Evolutionary conservation across 1,139 yeast genomes (phyloP), one percentile per base, ranked within the genome.

Genomic region (Suzukiozyma palmioleophila): DNA sequence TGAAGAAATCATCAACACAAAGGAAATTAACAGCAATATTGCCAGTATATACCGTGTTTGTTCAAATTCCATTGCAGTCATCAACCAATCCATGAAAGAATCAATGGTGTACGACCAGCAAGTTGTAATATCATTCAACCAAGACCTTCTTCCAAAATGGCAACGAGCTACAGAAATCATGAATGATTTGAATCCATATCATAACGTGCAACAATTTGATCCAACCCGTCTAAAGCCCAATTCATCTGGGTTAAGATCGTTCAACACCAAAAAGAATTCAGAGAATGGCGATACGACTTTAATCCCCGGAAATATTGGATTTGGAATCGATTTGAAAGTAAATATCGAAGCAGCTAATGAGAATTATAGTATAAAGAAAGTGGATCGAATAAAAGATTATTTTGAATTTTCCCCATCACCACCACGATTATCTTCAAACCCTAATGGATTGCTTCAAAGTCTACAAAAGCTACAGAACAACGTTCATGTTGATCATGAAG

Each of bases 271-370:
- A 15, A 14, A 15, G n/a, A 25, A 9, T 12, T 26, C 8, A 6
- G 15, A 25, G 3, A 6, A 10, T 14, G 14, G 12, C 11, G 30
- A 24, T 12, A 12, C 3, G 8, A 26, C 13, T 3, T 25, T 33
- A 7, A 14, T 29, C 4, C 26, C 30, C n/a, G 26, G 10, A 2
- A 33, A 22, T 13, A 45, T 43, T 38, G 62, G 65, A 3, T 45
- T 56, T 26, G 73, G 75, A 1, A 53, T 69, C 27, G 69, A 67
- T 47, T 53, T 69, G n/a, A 66, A 69, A 9, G 40, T 69, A 3
- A 69, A 53, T 28, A 56, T 68, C 3, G 63, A 66, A 32, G 28
- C 47, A 1, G 37, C 61, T 0, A 43, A 53, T 9, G 57, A 64
- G 4, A 73, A 74, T 1, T 56, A 57, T 34, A 67, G 73, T 45